Conservation (phyloP, 2,329 filamentous ascomycete species). For the Fusarium algeriense region DNA sequence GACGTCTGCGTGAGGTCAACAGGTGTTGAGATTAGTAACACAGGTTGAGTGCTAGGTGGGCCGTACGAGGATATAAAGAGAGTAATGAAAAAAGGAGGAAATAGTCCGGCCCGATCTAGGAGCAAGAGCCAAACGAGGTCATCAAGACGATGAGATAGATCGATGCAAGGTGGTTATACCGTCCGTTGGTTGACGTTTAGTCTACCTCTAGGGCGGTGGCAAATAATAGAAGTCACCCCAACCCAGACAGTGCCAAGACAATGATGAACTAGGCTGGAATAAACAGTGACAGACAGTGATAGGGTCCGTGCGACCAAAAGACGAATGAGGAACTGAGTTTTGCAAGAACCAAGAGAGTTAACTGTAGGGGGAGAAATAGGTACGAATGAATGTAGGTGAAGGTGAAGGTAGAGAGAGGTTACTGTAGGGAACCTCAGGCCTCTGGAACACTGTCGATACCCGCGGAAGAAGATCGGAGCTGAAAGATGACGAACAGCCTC, state of each 20-base stretch:
- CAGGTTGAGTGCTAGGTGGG: neutral
- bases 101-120: constrained; percentile 3
- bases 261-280: neutral
- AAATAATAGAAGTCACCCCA: constrained; percentile 22
- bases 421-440: neutral
- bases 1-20: constrained; percentile 2
- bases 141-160: constrained; percentile 12
- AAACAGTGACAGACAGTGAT: constrained; percentile 7
- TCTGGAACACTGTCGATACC: constrained; percentile 41
- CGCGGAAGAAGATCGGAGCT: constrained; percentile 41
- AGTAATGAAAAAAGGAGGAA: constrained; percentile 5
- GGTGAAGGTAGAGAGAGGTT: neutral
- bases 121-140: constrained; percentile 21
- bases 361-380: constrained; percentile 1
- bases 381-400: neutral
- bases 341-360: neutral
- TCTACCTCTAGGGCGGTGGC: constrained; percentile 34
- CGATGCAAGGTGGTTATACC: constrained; percentile 28
- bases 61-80: neutral
- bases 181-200: constrained; percentile 15
- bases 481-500: constrained; percentile 16
- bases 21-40: constrained; percentile 5
- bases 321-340: neutral
- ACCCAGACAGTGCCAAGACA: constrained; percentile 30
- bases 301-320: neutral